Conservation (phyloP, 352 stramenopile genomes). For the Blastocystis sp. region DNA sequence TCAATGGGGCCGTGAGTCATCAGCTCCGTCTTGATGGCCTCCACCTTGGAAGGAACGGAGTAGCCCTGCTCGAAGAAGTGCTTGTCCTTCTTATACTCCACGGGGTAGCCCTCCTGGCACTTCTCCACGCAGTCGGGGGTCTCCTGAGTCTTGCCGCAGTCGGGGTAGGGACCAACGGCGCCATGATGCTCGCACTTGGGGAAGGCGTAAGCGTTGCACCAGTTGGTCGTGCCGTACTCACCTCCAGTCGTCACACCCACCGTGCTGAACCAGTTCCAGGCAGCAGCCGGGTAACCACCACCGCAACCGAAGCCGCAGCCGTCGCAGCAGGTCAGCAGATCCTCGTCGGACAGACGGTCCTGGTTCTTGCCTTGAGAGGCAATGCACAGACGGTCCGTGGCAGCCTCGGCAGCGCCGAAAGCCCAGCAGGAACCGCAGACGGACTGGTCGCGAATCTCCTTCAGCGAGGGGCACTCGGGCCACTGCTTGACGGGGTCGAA, state of each 20-base stretch:
- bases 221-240: conserved; percentile 72
- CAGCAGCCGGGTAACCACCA: conserved; percentile 73
- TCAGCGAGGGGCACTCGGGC: conserved; percentile 68
- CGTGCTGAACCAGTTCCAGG: conserved; percentile 74
- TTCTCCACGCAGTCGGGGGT: conserved; percentile 45
- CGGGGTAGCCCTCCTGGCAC: conserved; percentile 71
- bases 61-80: conserved; percentile 73
- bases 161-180: conserved; percentile 64
- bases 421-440: conserved; percentile 76
- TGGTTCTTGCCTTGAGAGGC: conserved; percentile 66
- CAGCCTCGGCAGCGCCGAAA: conserved; percentile 73
- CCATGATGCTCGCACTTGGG: conserved; percentile 75
- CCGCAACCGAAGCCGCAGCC: conserved; percentile 76
- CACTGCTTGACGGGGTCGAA: conserved; percentile 60
- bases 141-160: conserved; percentile 71
- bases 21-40: conserved; percentile 71
- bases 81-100: conserved; percentile 71
- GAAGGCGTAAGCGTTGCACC: conserved; percentile 75
- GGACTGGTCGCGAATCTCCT: conserved; percentile 70
- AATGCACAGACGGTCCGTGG: conserved; percentile 72
- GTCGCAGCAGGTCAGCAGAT: conserved; percentile 74
- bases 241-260: conserved; percentile 74
- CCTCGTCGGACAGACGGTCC: conserved; percentile 73
- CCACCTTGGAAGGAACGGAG: conserved; percentile 69
- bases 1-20: conserved; percentile 67